Evolutionary conservation across 352 stramenopile species (phyloP), one percentile per base, ranked within the genome.

Genomic region (Peronosclerospora sorghi): DNA sequence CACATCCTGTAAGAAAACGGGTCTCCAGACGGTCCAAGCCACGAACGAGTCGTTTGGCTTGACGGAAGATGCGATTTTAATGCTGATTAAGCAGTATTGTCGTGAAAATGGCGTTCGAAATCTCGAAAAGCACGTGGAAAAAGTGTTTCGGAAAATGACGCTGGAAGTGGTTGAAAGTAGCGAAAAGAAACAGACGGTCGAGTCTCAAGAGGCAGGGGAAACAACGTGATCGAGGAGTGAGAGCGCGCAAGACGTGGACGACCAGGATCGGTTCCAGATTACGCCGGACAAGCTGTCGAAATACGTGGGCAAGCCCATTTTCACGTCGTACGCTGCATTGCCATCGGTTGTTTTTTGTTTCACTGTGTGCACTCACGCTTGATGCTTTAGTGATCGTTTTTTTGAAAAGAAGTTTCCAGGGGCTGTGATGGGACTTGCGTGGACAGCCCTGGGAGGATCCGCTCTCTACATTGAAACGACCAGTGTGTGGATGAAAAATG

Each of bases 341-440:
- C n/a, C n/a, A n/a, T n/a, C n/a, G 44, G 71, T 83, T 32, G 20
- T 26, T 15, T n/a, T 36, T 8, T 19, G 17, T 12, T 4, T 2
- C n/a, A 9, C 34, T n/a, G n/a, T n/a, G n/a, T n/a, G n/a, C n/a
- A n/a, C n/a, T n/a, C n/a, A n/a, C n/a, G n/a, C n/a, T n/a, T 28
- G 34, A 34, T 4, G 0, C 37, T 50, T 2, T 53, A 91, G 80
- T 39, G 96, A 99, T 55, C 83, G 95, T 9, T 82, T 99, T 55
- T 99, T 99, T 62, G 86, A 98, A 37, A 94, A 67, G 37, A 51
- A 86, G n/a, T 75, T 92, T 23, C 76, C 86, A 12, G 86, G 96
- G 41, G 96, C 99, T 45, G 95, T 99, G 1, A 98, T 99, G 95
- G 96, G 96, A 5, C 71, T 99, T 29, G 96, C 96, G 0, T 99